Percentiles rank a stretch among this genome's conserved stretches.
Conservation (phyloP, 202 grass and related monocot genomes). For the Brachypodium distachyon region DNA sequence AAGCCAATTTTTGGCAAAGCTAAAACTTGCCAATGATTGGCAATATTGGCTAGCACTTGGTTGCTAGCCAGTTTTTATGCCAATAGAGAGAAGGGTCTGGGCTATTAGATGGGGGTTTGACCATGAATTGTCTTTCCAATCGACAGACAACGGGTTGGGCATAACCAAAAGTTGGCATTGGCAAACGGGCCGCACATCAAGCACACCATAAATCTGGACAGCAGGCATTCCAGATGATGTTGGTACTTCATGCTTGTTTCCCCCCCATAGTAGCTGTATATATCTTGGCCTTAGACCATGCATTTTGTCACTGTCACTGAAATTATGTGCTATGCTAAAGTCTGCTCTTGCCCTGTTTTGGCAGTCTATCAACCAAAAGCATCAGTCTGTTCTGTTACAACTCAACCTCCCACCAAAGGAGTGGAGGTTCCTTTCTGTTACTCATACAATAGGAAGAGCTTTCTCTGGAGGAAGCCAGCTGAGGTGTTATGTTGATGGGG, state of each 20-base stretch:
- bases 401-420: slow-evolving; percentile 59
- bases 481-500: slow-evolving; percentile 64
- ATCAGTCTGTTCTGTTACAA: slow-evolving; percentile 53
- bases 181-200: too few relatives aligned
- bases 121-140: too few relatives aligned
- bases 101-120: too few relatives aligned
- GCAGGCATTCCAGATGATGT: neutral
- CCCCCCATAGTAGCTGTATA: neutral
- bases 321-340: neutral
- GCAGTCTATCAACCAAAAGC: slow-evolving; percentile 75
- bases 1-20: too few relatives aligned
- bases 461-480: slow-evolving; percentile 83
- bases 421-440: slow-evolving; percentile 82
- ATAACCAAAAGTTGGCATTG: too few relatives aligned
- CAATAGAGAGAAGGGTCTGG: too few relatives aligned
- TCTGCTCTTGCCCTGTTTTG: slow-evolving; percentile 8
- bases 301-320: slow-evolving; percentile 3
- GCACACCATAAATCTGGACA: slow-evolving; percentile 15
- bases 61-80: too few relatives aligned
- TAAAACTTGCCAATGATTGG: too few relatives aligned
- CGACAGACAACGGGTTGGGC: too few relatives aligned
- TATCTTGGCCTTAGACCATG: neutral
- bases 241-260: neutral
- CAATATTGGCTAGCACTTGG: too few relatives aligned
- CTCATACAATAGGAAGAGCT: slow-evolving; percentile 76